Percentiles rank a stretch among this genome's conserved stretches.
phyloP scores from a whole-genome alignment of 306 rosid genomes.

The Astragalus glycyphyllos region DNA sequence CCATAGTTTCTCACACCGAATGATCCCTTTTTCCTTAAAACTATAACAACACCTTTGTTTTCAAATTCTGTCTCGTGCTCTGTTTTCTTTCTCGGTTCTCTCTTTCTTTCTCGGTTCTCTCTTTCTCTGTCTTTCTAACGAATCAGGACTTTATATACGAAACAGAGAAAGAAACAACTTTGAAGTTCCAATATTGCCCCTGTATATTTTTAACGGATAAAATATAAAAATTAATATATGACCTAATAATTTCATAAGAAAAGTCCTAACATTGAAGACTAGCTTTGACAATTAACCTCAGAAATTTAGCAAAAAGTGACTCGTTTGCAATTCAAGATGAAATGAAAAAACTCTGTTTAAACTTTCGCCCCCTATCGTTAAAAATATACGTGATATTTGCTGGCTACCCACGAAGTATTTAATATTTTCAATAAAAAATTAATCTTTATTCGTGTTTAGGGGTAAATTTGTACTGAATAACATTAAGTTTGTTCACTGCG shows the following conservation, averaged over 20 bases:
- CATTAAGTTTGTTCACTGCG: too few relatives aligned
- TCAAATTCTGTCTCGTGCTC: conserved; percentile 41
- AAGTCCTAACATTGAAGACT: too few relatives aligned
- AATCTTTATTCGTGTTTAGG: too few relatives aligned
- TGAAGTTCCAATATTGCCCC: conserved; percentile 64
- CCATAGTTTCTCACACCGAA: conserved; percentile 54
- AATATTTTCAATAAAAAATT: too few relatives aligned
- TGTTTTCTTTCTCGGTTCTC: conserved; percentile 8
- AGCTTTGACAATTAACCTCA: conserved; percentile 28
- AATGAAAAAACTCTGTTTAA: conserved; percentile 15
- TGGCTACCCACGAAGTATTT: too few relatives aligned
- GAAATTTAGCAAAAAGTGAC: conserved; percentile 18
- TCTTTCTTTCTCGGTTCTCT: conserved; percentile 2
- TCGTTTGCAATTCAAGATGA: conserved; percentile 18
- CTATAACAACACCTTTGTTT: conserved; percentile 7
- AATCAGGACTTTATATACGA: conserved; percentile 43
- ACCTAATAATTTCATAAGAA: too few relatives aligned
- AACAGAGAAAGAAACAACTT: conserved; percentile 13
- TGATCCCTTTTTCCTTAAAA: conserved; percentile 35
- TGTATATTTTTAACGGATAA: background rate
- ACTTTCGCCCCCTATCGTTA: background rate
- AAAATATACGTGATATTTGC: too few relatives aligned
- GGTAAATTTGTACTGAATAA: too few relatives aligned
- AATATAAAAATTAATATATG: too few relatives aligned
- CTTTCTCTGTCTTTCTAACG: conserved; percentile 31